These are phyloP conservation scores for Apostasia shenzhenica DNA, from an alignment of 106 monocot species.

Conservation along the genomic window DNA sequence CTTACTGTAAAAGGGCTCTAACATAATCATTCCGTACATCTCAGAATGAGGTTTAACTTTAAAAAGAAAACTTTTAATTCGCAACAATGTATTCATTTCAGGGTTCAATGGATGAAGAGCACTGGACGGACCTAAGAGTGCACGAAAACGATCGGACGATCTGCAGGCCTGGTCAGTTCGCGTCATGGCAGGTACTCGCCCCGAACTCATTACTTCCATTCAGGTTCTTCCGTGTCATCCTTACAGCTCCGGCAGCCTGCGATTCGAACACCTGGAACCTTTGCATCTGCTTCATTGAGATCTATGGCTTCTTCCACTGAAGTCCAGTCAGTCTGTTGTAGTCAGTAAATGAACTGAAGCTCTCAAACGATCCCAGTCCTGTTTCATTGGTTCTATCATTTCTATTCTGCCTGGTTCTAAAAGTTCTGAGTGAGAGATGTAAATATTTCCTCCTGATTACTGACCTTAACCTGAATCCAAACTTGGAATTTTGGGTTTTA, in stretches of 20 bases:
- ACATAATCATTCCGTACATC: no score
- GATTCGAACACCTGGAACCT: slow-evolving; percentile 58
- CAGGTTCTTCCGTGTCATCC: slow-evolving; percentile 68
- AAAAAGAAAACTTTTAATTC: background rate
- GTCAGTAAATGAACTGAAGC: no score
- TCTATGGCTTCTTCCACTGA: slow-evolving; percentile 83
- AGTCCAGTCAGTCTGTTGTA: no score
- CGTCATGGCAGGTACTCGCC: slow-evolving; percentile 68
- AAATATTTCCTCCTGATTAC: no score
- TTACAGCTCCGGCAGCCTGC: slow-evolving; percentile 40
- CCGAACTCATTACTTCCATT: slow-evolving; percentile 72
- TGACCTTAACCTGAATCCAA: no score
- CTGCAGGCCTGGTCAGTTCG: slow-evolving; percentile 74
- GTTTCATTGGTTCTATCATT: no score
- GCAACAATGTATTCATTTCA: slow-evolving; percentile 2
- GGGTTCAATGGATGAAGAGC: slow-evolving; percentile 78
- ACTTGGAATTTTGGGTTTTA: no score
- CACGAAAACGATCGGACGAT: slow-evolving; percentile 73
- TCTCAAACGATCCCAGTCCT: no score
- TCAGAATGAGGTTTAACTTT: no score
- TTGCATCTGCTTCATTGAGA: slow-evolving; percentile 87
- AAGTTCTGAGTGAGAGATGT: no score
- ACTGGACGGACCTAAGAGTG: slow-evolving; percentile 64
- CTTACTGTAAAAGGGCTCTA: no score
- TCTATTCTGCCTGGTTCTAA: no score